A percentile compares a stretch with the other conserved stretches of the same genome.
These are phyloP conservation scores for Rhododendron williamsianum DNA, from an alignment of 148 eudicot species.

Conservation along the genomic window DNA sequence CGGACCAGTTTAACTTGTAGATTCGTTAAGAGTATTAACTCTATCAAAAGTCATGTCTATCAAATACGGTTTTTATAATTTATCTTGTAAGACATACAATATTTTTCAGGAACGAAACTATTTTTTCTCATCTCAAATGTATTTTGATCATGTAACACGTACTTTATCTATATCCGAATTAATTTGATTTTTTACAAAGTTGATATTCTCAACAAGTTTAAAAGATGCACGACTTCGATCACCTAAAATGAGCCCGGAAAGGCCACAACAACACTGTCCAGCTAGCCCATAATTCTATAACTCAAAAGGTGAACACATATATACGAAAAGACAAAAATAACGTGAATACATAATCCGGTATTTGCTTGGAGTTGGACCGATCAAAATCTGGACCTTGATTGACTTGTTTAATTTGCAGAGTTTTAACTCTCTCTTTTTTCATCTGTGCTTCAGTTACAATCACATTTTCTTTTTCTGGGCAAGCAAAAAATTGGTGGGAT, in stretches of 20 bases:
- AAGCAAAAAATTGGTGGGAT: no score
- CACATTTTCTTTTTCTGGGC: no score
- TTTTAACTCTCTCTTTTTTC: no score
- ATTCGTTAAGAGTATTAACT: neutral
- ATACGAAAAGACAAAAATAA: no score
- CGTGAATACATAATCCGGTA: no score
- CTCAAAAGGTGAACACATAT: no score
- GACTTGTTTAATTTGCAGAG: no score
- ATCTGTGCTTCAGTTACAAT: no score
- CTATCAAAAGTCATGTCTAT: neutral
- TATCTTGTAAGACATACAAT: neutral
- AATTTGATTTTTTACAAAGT: neutral
- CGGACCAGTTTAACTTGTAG: neutral
- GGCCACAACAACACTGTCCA: neutral
- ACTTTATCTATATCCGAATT: neutral
- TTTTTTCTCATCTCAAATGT: neutral
- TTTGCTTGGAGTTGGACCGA: no score
- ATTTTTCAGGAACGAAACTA: neutral
- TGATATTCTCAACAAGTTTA: neutral
- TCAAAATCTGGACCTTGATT: no score
- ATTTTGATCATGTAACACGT: neutral
- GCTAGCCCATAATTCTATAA: no score
- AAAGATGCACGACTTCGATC: neutral
- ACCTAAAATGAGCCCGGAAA: neutral
- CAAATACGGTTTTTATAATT: neutral